Evolutionary conservation across 2,329 filamentous ascomycete species (phyloP).

Genomic region (Cadophora malorum): DNA sequence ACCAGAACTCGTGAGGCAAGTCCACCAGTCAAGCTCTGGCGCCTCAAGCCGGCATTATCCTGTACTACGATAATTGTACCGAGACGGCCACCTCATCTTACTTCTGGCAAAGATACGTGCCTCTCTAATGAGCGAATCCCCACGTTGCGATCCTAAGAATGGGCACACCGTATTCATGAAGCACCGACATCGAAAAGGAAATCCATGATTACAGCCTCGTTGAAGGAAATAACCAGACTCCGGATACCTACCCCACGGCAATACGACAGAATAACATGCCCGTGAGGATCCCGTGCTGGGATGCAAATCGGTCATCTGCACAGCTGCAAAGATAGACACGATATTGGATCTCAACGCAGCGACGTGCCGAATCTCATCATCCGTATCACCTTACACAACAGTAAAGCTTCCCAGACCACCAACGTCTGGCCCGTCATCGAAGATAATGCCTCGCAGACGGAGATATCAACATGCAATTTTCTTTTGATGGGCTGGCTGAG

Average conservation of each 20-base stretch:
- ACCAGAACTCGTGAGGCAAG: background rate
- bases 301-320: conserved; percentile 20
- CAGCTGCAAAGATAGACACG: background rate
- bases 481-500: background rate
- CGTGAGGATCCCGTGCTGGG: conserved; percentile 17
- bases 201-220: too few species aligned
- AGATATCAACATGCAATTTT: conserved; percentile 6
- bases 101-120: background rate
- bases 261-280: conserved; percentile 7
- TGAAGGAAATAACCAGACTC: background rate
- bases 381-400: conserved; percentile 13
- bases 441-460: conserved; percentile 21
- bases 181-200: background rate
- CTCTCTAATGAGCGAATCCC: background rate
- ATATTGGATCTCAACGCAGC: background rate
- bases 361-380: conserved; percentile 23
- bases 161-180: background rate
- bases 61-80: conserved; percentile 5
- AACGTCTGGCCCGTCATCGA: conserved; percentile 8
- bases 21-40: background rate
- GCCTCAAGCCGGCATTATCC: conserved; percentile 14
- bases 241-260: background rate
- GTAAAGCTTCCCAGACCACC: background rate
- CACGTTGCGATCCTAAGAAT: conserved; percentile 2
- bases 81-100: background rate